A percentile compares a stretch with the other conserved stretches of the same genome.
phyloP scores from a whole-genome alignment of 2,329 filamentous ascomycete species.

The Colletotrichum filicis region DNA sequence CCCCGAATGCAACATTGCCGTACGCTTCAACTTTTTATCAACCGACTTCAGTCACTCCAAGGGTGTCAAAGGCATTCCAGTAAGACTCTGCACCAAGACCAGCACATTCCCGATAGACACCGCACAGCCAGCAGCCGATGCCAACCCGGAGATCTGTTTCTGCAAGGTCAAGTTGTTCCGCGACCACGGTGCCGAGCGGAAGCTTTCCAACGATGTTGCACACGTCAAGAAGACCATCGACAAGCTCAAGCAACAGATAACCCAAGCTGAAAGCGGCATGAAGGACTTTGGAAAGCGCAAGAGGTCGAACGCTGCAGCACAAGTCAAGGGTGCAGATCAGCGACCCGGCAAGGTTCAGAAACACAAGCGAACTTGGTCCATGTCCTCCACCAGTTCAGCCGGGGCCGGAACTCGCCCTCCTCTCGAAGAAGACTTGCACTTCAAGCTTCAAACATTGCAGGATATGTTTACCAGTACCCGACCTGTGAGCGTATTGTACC shows the following conservation, averaged over 20 bases:
- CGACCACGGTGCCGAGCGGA: slow-evolving; percentile 94
- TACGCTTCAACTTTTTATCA: slow-evolving; percentile 97
- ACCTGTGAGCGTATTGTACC: slow-evolving; percentile 80
- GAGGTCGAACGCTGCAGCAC: slow-evolving; percentile 58
- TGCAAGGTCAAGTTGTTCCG: slow-evolving; percentile 98
- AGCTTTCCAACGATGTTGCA: slow-evolving; percentile 92
- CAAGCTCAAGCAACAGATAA: slow-evolving; percentile 93
- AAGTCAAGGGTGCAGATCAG: slow-evolving; percentile 59
- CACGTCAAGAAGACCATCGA: slow-evolving; percentile 98
- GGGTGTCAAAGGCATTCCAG: slow-evolving; percentile 96
- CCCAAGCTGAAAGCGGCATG: slow-evolving; percentile 76
- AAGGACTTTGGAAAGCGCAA: slow-evolving; percentile 76
- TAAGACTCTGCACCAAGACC: slow-evolving; percentile 92
- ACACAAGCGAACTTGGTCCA: slow-evolving; percentile 95
- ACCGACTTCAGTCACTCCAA: slow-evolving; percentile 99
- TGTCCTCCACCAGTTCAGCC: slow-evolving; percentile 80
- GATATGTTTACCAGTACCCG: slow-evolving; percentile 91
- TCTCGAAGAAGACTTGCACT: slow-evolving; percentile 80
- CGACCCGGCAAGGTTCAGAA: slow-evolving; percentile 86
- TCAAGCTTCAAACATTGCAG: slow-evolving; percentile 81
- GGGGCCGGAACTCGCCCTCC: slow-evolving; percentile 59
- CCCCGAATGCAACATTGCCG: slow-evolving; percentile 85
- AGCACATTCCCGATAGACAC: slow-evolving; percentile 69
- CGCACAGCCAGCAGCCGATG: slow-evolving; percentile 57
- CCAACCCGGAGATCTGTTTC: slow-evolving; percentile 80